These are phyloP conservation scores for Odontarrhena argentea DNA, from an alignment of 345 rosid genomes.

Conservation along the genomic window DNA sequence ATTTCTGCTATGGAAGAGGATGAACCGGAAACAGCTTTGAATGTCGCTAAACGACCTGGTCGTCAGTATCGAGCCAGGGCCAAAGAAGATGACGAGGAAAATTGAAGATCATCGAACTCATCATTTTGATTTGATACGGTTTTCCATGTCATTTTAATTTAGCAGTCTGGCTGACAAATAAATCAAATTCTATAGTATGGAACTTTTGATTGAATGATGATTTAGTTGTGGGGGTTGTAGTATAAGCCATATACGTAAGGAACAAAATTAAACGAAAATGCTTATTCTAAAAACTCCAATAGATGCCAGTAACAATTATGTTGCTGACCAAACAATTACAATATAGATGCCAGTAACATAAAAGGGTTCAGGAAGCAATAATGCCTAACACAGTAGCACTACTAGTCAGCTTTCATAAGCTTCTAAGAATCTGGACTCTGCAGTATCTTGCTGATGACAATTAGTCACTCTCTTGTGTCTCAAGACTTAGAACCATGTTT, in stretches of 20 bases:
- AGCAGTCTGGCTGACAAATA: not conserved
- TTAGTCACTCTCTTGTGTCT: too few species aligned
- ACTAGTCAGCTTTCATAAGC: too few species aligned
- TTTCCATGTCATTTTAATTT: not conserved
- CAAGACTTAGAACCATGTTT: too few species aligned
- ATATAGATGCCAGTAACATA: not conserved
- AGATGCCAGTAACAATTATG: too few species aligned
- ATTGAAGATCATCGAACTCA: slow-evolving; percentile 6
- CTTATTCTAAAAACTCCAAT: too few species aligned
- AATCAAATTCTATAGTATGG: not conserved
- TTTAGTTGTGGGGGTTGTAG: not conserved
- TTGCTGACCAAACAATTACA: not conserved
- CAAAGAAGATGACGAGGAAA: slow-evolving; percentile 45
- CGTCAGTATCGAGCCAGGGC: slow-evolving; percentile 65
- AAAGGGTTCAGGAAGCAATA: not conserved
- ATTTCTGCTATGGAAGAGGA: slow-evolving; percentile 74
- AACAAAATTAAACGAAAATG: too few species aligned
- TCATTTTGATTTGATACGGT: not conserved
- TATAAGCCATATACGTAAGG: not conserved
- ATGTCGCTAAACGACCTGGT: slow-evolving; percentile 37
- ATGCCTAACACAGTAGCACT: not conserved
- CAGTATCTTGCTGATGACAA: too few species aligned
- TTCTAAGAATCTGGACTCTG: not conserved
- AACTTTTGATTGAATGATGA: not conserved
- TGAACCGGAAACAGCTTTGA: slow-evolving; percentile 45